Percentiles rank a stretch among this genome's conserved stretches.
Conservation (phyloP, 2,329 filamentous ascomycete species). For the Mycosphaerella arachidis region DNA sequence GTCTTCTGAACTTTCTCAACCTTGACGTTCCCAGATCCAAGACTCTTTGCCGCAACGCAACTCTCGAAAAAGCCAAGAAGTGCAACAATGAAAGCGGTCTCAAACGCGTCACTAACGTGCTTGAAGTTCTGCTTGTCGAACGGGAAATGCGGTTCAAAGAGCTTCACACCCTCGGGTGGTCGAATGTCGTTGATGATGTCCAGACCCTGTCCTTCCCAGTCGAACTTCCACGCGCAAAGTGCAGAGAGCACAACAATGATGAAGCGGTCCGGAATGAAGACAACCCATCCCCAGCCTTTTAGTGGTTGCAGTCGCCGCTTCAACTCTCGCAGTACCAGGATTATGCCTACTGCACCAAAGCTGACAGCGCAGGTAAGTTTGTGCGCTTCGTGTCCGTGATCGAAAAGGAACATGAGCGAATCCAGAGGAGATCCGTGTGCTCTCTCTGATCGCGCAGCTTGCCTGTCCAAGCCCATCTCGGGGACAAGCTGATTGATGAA, state of each 20-base stretch:
- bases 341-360: slow-evolving; percentile 73
- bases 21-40: slow-evolving; percentile 59
- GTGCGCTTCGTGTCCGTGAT: slow-evolving; percentile 64
- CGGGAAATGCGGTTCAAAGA: slow-evolving; percentile 81
- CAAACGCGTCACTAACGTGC: slow-evolving; percentile 80
- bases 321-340: slow-evolving; percentile 78
- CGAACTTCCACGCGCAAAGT: slow-evolving; percentile 68
- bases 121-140: slow-evolving; percentile 71
- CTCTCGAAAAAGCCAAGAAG: slow-evolving; percentile 98
- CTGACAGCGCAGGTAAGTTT: slow-evolving; percentile 71
- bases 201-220: slow-evolving; percentile 76
- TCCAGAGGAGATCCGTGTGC: slow-evolving; percentile 81
- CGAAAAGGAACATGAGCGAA: slow-evolving; percentile 75
- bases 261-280: slow-evolving; percentile 89
- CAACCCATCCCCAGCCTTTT: slow-evolving; percentile 62
- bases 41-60: slow-evolving; percentile 87
- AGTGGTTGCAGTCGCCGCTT: slow-evolving; percentile 77
- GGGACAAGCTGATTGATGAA: slow-evolving; percentile 91
- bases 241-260: slow-evolving; percentile 81
- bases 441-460: slow-evolving; percentile 61
- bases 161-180: slow-evolving; percentile 55
- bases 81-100: slow-evolving; percentile 88
- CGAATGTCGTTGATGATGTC: slow-evolving; percentile 79
- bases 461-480: slow-evolving; percentile 69
- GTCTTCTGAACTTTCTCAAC: slow-evolving; percentile 45